Conservation (phyloP, 2,329 filamentous ascomycete genomes). For the Dothidotthia symphoricarpi region DNA sequence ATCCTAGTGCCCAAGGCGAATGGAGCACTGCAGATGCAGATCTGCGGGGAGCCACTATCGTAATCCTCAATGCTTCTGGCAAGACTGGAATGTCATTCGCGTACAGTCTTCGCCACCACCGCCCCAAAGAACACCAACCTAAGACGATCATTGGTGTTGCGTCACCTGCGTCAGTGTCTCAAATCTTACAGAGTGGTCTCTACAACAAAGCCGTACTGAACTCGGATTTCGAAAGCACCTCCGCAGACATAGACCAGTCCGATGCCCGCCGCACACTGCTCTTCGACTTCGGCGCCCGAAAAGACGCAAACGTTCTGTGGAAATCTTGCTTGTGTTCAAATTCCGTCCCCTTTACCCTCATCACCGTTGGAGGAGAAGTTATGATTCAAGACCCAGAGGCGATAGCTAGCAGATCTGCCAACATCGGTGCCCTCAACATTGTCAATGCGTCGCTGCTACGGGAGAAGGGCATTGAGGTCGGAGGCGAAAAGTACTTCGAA, state of each 20-base stretch:
- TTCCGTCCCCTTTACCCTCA: conserved; percentile 6
- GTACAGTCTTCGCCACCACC: conserved; percentile 13
- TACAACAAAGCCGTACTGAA: conserved; percentile 21
- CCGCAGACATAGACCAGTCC: conserved; percentile 1
- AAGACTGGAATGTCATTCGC: conserved; percentile 25
- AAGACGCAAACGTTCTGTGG: conserved; percentile 12
- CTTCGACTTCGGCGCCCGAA: conserved; percentile 24
- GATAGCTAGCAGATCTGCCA: no score
- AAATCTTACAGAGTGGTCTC: conserved; percentile 15
- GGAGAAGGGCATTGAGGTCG: conserved; percentile 23
- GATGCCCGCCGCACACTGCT: conserved; percentile 10
- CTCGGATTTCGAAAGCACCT: conserved; percentile 6
- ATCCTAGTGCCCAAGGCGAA: conserved; percentile 14
- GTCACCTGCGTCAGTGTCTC: conserved; percentile 13
- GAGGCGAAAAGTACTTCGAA: conserved; percentile 18
- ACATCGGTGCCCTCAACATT: conserved; percentile 4
- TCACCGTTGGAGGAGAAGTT: conserved; percentile 20
- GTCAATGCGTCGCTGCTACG: conserved; percentile 21
- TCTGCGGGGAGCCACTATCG: conserved; percentile 13
- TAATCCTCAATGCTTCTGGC: conserved; percentile 22
- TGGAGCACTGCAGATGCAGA: conserved; percentile 21
- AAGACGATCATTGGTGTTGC: conserved; percentile 17
- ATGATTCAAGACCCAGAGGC: conserved; percentile 7
- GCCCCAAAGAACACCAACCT: conserved; percentile 21
- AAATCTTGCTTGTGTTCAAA: conserved; percentile 3